Evolutionary conservation across 371 early-diverging fungal genomes (phyloP).

Genomic region (Choanephora cucurbitarum): DNA sequence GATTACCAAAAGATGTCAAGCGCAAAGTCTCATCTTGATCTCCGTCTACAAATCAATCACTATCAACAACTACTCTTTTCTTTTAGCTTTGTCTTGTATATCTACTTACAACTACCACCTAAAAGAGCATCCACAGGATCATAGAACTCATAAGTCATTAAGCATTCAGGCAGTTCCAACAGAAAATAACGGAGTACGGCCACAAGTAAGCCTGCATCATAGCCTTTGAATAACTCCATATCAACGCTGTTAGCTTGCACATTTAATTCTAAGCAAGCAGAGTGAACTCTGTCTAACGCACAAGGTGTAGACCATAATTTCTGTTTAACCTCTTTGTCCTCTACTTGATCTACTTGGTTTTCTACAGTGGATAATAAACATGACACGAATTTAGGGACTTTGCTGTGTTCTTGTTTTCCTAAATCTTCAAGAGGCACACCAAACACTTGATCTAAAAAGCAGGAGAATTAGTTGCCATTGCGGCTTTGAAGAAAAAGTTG

Average conservation of each 20-base stretch:
- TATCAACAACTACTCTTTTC: neutral
- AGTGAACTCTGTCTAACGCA: constrained; percentile 62
- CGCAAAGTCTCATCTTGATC: constrained; percentile 52
- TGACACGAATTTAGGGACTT: constrained; percentile 61
- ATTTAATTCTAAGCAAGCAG: constrained; percentile 65
- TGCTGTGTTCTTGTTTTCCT: constrained; percentile 54
- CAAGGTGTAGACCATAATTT: constrained; percentile 64
- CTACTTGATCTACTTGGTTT: constrained; percentile 22
- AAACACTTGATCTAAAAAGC: constrained; percentile 66
- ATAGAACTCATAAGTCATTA: constrained; percentile 72
- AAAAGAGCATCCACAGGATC: constrained; percentile 73
- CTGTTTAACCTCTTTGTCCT: constrained; percentile 18
- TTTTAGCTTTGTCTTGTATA: no score
- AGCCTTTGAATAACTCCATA: constrained; percentile 51
- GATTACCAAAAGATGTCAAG: constrained; percentile 51
- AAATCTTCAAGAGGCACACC: constrained; percentile 76
- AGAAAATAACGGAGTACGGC: constrained; percentile 70
- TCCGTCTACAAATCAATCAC: constrained; percentile 12
- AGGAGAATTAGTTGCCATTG: neutral
- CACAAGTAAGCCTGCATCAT: constrained; percentile 61
- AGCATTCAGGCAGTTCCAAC: constrained; percentile 70
- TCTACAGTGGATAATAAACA: constrained; percentile 38
- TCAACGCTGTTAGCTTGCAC: constrained; percentile 51
- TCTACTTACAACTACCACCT: constrained; percentile 47
- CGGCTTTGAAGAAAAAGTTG: no score